Percentiles rank a stretch among this genome's conserved stretches.
These are phyloP conservation scores for Stemphylium beticola DNA, from an alignment of 2,329 filamentous ascomycete genomes.

Conservation along the genomic window DNA sequence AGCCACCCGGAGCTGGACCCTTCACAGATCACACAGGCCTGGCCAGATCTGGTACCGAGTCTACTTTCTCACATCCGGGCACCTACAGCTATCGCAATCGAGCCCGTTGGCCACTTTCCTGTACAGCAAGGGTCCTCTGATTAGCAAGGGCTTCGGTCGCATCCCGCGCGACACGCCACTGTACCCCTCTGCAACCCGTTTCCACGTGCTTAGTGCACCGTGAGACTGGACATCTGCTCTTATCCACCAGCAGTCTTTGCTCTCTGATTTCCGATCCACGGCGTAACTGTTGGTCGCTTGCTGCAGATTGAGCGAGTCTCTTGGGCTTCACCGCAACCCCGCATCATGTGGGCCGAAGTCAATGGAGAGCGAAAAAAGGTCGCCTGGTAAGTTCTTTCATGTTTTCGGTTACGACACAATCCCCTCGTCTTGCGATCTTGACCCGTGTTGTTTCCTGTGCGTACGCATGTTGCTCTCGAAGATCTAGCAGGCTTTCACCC, in stretches of 20 bases:
- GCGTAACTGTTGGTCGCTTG: constrained; percentile 21
- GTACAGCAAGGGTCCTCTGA: constrained; percentile 25
- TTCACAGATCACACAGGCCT: constrained; percentile 26
- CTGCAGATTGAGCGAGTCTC: constrained; percentile 41
- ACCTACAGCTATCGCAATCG: constrained; percentile 21
- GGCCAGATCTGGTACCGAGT: constrained; percentile 22
- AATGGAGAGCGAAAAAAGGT: constrained; percentile 77
- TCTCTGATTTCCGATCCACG: constrained; percentile 25
- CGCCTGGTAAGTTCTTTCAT: constrained; percentile 66
- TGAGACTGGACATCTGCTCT: constrained; percentile 22
- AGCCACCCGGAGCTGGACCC: constrained; percentile 32
- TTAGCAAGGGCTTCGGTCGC: constrained; percentile 21
- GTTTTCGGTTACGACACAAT: not conserved
- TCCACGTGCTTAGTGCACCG: constrained; percentile 36
- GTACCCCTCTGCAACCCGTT: constrained; percentile 31
- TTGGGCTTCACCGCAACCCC: constrained; percentile 33
- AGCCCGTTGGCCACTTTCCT: constrained; percentile 32
- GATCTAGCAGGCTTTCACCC: not conserved
- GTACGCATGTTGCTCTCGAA: not conserved
- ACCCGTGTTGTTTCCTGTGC: not conserved
- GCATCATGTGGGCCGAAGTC: constrained; percentile 64
- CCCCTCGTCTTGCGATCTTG: not conserved
- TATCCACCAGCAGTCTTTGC: constrained; percentile 25
- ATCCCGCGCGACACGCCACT: constrained; percentile 28
- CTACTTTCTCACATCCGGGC: constrained; percentile 15